Percentiles rank a stretch among this genome's conserved stretches.
Evolutionary conservation across 768 basidiomycete species (phyloP).

Genomic region (Gymnopilus dilepis): DNA sequence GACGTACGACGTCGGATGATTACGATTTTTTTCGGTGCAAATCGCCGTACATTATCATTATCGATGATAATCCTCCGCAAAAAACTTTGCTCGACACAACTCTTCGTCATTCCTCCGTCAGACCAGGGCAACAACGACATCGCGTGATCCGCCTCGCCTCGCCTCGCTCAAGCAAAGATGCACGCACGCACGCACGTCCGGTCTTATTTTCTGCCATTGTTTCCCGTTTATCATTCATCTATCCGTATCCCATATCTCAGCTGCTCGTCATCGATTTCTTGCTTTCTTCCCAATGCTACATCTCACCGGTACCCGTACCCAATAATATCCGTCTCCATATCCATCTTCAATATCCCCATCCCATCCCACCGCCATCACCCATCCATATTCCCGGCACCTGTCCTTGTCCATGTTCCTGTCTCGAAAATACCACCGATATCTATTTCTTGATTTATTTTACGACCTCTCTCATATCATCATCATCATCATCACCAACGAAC

Average conservation of each 20-base stretch:
- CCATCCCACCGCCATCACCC: too few relatives aligned
- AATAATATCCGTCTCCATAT: constrained; percentile 1
- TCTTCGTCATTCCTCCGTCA: not conserved
- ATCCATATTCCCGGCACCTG: too few relatives aligned
- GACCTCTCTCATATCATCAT: constrained; percentile 2
- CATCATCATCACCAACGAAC: too few relatives aligned
- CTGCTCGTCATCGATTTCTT: constrained; percentile 9
- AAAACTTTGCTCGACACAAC: not conserved
- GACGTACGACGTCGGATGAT: too few relatives aligned
- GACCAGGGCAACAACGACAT: not conserved
- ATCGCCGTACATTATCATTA: not conserved
- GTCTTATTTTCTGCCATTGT: not conserved
- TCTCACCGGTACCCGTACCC: not conserved
- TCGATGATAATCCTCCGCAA: not conserved
- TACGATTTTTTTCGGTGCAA: not conserved
- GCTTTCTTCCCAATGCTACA: constrained; percentile 7
- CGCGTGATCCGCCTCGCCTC: too few relatives aligned
- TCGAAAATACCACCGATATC: constrained; percentile 5
- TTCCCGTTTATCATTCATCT: too few relatives aligned
- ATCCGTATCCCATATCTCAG: too few relatives aligned
- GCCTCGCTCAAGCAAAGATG: too few relatives aligned
- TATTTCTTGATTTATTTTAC: constrained; percentile 9
- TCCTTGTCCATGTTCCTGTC: too few relatives aligned
- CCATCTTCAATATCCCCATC: not conserved
- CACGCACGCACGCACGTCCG: not conserved